A percentile compares a stretch with the other conserved stretches of the same genome.
Conservation (phyloP, 176 grass and related monocot genomes). For the Tillandsia fasciculata region DNA sequence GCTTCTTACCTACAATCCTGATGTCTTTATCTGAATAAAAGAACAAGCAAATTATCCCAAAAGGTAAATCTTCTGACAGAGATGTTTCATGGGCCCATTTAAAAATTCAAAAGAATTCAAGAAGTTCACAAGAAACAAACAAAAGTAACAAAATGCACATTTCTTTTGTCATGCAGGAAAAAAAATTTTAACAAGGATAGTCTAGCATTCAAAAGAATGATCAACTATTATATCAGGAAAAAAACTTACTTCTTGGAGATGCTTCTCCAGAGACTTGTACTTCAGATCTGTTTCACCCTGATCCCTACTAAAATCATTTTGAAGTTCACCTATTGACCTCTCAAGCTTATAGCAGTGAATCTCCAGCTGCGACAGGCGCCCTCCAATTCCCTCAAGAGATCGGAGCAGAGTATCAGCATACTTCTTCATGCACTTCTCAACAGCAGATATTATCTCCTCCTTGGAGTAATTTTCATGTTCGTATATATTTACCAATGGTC, state of each 20-base stretch:
- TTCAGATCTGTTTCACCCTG: slow-evolving; percentile 57
- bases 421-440: slow-evolving; percentile 97
- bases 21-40: too few relatives aligned
- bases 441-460: slow-evolving; percentile 40
- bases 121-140: not conserved
- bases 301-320: slow-evolving; percentile 67
- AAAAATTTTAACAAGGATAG: not conserved
- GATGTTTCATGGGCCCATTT: too few relatives aligned
- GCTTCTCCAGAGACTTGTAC: slow-evolving; percentile 60
- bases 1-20: too few relatives aligned
- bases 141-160: too few relatives aligned
- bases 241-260: slow-evolving; percentile 74
- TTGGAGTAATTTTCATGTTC: slow-evolving; percentile 59
- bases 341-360: slow-evolving; percentile 79
- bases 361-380: slow-evolving; percentile 76
- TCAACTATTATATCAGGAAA: not conserved
- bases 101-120: too few relatives aligned
- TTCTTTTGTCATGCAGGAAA: not conserved
- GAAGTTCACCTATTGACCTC: slow-evolving; percentile 68
- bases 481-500: slow-evolving; percentile 62
- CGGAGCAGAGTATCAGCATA: slow-evolving; percentile 77
- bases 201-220: not conserved
- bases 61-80: too few relatives aligned
- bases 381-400: slow-evolving; percentile 77
- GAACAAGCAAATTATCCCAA: too few relatives aligned